These are phyloP conservation scores for Phytophthora ohioensis DNA, from an alignment of 352 stramenopile species.

Conservation along the genomic window DNA sequence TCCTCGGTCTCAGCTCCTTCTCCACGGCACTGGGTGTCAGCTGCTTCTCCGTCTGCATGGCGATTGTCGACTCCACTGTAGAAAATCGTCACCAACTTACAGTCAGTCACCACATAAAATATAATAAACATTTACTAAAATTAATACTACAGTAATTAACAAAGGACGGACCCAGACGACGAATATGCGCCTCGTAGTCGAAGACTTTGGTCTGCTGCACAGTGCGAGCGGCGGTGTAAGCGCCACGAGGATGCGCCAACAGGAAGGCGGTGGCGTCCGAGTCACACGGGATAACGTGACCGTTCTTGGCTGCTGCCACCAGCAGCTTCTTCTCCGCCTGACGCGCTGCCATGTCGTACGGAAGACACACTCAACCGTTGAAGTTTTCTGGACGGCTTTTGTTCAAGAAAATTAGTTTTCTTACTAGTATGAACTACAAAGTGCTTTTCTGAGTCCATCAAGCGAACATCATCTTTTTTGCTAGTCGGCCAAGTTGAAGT, in stretches of 20 bases:
- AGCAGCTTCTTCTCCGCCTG: constrained; percentile 44
- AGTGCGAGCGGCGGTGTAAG: constrained; percentile 79
- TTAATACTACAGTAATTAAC: not conserved
- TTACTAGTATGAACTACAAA: no score
- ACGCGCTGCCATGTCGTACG: constrained; percentile 8
- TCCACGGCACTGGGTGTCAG: constrained; percentile 43
- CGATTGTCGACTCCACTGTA: constrained; percentile 78
- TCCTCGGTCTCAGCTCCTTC: constrained; percentile 57
- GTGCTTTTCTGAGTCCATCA: no score
- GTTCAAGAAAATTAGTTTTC: no score
- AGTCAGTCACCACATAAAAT: constrained; percentile 4
- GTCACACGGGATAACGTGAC: constrained; percentile 67
- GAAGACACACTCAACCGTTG: not conserved
- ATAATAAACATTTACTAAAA: not conserved
- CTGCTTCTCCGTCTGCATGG: constrained; percentile 54
- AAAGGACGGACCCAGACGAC: constrained; percentile 64
- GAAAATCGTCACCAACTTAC: not conserved
- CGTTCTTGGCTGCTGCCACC: constrained; percentile 79
- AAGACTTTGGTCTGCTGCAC: constrained; percentile 81
- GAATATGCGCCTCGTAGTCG: constrained; percentile 82
- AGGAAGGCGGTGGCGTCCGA: constrained; percentile 73
- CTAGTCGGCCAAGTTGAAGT: no score
- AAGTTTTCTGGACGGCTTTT: constrained; percentile 14
- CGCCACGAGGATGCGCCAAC: constrained; percentile 66
- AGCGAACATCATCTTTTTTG: no score